Evolutionary conservation across 148 eudicot species (phyloP), one percentile per base, ranked within the genome.

Genomic region (Heliamphora exappendiculata): DNA sequence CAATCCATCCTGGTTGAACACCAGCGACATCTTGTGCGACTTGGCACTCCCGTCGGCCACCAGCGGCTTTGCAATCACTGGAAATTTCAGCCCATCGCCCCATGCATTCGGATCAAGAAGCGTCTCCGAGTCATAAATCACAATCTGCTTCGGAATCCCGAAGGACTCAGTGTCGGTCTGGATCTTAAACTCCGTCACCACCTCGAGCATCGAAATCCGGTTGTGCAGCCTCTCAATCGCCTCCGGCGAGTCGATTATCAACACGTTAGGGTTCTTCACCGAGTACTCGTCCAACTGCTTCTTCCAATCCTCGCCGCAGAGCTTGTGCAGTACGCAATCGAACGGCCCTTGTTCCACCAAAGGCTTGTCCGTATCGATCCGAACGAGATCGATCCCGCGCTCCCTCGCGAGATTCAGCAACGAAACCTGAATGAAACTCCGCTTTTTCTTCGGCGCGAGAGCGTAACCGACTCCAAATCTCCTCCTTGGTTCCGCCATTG

Each of bases 1-100:
- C 70, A 91, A 81, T 0, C 89, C 93, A 19, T 83, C 80, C 9
- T 63, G 76, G 53, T 83, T 83, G 74, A 67, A 91, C 11, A 91
- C 90, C 20, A 91, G 53, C 9, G 87, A 85, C 91, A 91, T 89
- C 54, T 88, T 84, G 70, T 91, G 97, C 58, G 97, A 91, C n/a
- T 86, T 84, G 0, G 86, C 97, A 45, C 84, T 89, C 1, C 97
- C 97, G 58, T 91, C 89, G 0, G 91, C 97, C 12, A 91, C 87
- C 44, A 89, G 51, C 2, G 97, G 97, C 62, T 91, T 91, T 13
- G 91, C 93, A 73, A 91, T 88, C 67, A 89, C 82, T 1, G 97
- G 93, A 44, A 88, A 91, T 62, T 81, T 85, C 75, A 91, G 41
- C 1, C 83, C 85, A 31, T n/a, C n/a, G n/a, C 74, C 89, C 11